Base-by-base conservation (phyloP, 2,329 filamentous ascomycete species). In the Pseudomassariella vexata region DNA sequence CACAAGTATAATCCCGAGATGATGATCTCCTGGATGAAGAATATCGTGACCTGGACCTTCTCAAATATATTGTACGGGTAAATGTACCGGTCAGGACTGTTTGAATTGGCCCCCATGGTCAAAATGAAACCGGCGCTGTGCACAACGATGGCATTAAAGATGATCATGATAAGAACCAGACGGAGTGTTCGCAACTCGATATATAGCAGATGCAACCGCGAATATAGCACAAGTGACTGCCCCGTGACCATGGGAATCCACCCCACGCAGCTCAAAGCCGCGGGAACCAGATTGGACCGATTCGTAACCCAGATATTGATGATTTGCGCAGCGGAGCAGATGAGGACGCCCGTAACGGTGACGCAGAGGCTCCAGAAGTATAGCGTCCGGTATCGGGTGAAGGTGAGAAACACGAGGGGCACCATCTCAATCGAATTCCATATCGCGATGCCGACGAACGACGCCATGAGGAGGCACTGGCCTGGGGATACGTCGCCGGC, bases 241-340 rank as follows among this genome's bases (percentile, higher is more conserved):
- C 72, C 72, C 12, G 68, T 70, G 2, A 76, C 62, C 68, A 76
- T 72, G 4, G 55, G 48, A 44, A 62, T 68, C 70, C 71, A 75
- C 2, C 70, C 70, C 8, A 35, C 14, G 14, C 21, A 23, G 21
- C 21, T 23, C 9, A 23, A 9, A 9, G 21, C 21, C 9, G 21
- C 21, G 21, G 21, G 21, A n/a, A 23, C 21, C 9, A 23, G 9
- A 23, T 23, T n/a, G n/a, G 21, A n/a, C 9, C 21, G 21, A n/a
- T n/a, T 9, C 21, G 9, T n/a, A n/a, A 23, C 21, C 21, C 21
- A 23, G 21, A n/a, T 23, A n/a, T 23, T 23, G 21, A 23, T 9
- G 21, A 23, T n/a, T 23, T 23, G 21, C 9, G 21, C 9, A n/a
- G n/a, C 21, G 21, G 21, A 23, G 21, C 21, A 23, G 21, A 23